phyloP scores from a whole-genome alignment of 1,284 basidiomycete genomes.

The Cutaneotrichosporon sp. region DNA sequence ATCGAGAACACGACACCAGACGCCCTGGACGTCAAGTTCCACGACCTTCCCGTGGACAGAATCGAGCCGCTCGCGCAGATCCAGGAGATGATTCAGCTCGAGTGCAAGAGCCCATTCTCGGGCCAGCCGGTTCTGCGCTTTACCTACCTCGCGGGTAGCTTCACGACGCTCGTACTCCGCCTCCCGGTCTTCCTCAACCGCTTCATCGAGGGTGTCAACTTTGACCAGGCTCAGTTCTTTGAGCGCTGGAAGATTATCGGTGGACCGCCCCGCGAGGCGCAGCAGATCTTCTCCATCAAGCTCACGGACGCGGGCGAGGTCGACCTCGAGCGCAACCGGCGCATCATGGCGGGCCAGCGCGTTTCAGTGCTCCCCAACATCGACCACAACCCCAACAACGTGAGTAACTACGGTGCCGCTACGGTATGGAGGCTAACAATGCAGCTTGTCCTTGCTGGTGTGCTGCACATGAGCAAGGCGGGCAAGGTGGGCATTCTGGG shows the following conservation, averaged over 20 bases:
- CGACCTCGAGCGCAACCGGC: slow-evolving; percentile 70
- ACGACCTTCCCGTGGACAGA: slow-evolving; percentile 75
- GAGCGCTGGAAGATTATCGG: slow-evolving; percentile 98
- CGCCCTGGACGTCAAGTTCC: slow-evolving; percentile 77
- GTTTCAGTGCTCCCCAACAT: slow-evolving; percentile 76
- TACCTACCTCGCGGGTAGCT: slow-evolving; percentile 88
- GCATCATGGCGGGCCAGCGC: slow-evolving; percentile 74
- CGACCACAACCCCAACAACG: slow-evolving; percentile 72
- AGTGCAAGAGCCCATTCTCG: slow-evolving; percentile 86
- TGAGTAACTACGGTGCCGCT: slow-evolving; percentile 26
- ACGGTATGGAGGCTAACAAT: slow-evolving; percentile 36
- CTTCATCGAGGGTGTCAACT: slow-evolving; percentile 89
- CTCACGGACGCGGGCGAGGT: slow-evolving; percentile 69
- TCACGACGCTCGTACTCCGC: slow-evolving; percentile 79
- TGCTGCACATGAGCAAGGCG: slow-evolving; percentile 79
- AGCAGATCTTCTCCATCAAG: slow-evolving; percentile 78
- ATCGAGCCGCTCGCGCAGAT: slow-evolving; percentile 82
- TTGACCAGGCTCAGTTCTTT: slow-evolving; percentile 85
- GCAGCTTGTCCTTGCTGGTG: slow-evolving; percentile 88
- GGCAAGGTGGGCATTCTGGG: slow-evolving; percentile 96
- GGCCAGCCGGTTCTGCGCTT: slow-evolving; percentile 79
- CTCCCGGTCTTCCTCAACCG: slow-evolving; percentile 86
- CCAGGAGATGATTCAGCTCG: slow-evolving; percentile 89
- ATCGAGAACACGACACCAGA: slow-evolving; percentile 72
- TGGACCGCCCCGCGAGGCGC: slow-evolving; percentile 87